Base-by-base conservation (phyloP, 768 basidiomycete species). In the Sutorius australiensis region DNA sequence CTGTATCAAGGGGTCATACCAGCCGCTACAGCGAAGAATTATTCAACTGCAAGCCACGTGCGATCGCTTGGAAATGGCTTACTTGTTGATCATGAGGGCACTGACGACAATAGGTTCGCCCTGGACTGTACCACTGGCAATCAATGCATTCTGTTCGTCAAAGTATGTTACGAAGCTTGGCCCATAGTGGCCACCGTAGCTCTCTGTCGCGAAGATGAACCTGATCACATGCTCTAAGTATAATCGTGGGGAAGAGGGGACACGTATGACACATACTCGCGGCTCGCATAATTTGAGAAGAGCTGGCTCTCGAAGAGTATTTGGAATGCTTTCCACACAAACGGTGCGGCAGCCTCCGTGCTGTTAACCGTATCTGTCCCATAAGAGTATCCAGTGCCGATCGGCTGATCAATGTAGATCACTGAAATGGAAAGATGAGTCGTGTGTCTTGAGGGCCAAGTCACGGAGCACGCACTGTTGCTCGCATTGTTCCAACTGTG, bases 371-470 rank as follows among this genome's bases (percentile, higher is more conserved):
- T 76, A 48, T 79, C 75, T 0, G 65, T 73, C 14, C 84, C 83
- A 50, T 76, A 79, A 0, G 84, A 86, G 61, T 85, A 85, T 4
- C 84, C 83, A 0, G 82, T 78, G 0, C 82, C 82, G 34, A 86
- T 80, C 5, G 84, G 84, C 60, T 86, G 83, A 63, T 86, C 84
- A 31, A 86, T 81, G 61, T 86, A 86, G 32, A 87, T 80, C 67
- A 87, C 84, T 86, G 46, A 1, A 12, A 5, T n/a, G 9, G 8
- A 1, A 47, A 9, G 11, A 50, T 45, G 44, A 44, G 44, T 38
- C 16, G 17, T 27, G 17, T 27, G 16, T n/a, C 7, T 21, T 27
- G 17, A 37, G 33, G 34, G n/a, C 16, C 37, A 31, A 12, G 21
- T 24, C n/a, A 12, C 24, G 28, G 11, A 8, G 9, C 21, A 61